phyloP scores from a whole-genome alignment of 108 stramenopile genomes.

The Skeletonema tropicum region DNA sequence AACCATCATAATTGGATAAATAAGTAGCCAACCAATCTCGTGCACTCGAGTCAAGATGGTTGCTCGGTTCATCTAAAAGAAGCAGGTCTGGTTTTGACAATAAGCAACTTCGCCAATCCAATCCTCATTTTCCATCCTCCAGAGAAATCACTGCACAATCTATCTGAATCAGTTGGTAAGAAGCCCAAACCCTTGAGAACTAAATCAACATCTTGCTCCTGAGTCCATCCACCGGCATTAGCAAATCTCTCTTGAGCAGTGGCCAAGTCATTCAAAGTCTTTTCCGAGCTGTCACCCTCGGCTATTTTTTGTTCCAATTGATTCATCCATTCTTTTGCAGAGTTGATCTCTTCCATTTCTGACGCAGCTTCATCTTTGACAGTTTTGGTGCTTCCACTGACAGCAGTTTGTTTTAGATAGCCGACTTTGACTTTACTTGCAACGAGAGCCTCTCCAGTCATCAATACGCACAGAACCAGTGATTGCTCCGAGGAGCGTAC shows the following conservation, averaged over 20 bases:
- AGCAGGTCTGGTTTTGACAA: conserved; percentile 81
- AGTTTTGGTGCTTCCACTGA: conserved; percentile 83
- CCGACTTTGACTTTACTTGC: conserved; percentile 70
- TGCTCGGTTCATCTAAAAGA: conserved; percentile 89
- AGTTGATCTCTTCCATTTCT: conserved; percentile 78
- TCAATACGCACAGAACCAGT: conserved; percentile 68
- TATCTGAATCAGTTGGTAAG: conserved; percentile 64
- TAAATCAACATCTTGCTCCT: conserved; percentile 81
- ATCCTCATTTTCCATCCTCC: conserved; percentile 98
- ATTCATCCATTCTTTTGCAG: conserved; percentile 57
- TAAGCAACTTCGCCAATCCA: conserved; percentile 83
- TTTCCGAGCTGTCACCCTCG: conserved; percentile 65
- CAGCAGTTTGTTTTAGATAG: conserved; percentile 86
- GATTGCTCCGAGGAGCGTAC: conserved; percentile 67
- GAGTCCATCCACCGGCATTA: conserved; percentile 84
- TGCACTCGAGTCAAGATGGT: conserved; percentile 70
- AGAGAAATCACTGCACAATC: conserved; percentile 83
- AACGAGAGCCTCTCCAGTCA: conserved; percentile 59
- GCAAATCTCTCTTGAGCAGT: conserved; percentile 69
- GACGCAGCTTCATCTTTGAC: conserved; percentile 89
- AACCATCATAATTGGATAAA: conserved; percentile 81
- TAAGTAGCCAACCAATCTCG: conserved; percentile 86
- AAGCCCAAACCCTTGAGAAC: conserved; percentile 92
- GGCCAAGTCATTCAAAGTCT: conserved; percentile 65
- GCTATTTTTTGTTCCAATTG: conserved; percentile 39